Evolutionary conservation across 2,329 filamentous ascomycete species (phyloP).

Genomic region (Pleoardoris graminearum): DNA sequence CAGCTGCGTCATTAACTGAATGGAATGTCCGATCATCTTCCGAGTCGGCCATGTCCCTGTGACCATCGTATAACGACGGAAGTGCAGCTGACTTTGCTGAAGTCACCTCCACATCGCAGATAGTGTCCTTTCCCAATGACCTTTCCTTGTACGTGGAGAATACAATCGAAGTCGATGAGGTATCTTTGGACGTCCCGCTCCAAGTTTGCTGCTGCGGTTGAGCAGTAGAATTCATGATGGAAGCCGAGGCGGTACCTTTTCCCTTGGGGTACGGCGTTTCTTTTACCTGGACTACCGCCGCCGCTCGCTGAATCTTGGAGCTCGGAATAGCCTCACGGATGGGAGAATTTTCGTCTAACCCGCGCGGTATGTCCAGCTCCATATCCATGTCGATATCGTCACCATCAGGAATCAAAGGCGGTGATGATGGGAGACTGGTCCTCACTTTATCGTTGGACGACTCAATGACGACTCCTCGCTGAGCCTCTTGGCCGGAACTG

Average conservation of each 20-base stretch:
- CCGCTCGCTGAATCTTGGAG: neutral
- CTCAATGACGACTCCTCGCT: slow-evolving; percentile 2
- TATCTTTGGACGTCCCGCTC: slow-evolving; percentile 20
- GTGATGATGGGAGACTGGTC: slow-evolving; percentile 22
- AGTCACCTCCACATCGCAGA: neutral
- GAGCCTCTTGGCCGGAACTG: neutral
- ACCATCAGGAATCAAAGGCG: slow-evolving; percentile 7
- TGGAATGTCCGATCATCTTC: neutral
- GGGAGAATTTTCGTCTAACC: slow-evolving; percentile 26
- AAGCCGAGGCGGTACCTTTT: slow-evolving; percentile 11
- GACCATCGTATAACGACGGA: neutral
- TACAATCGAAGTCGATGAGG: slow-evolving; percentile 31
- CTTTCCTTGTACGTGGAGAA: slow-evolving; percentile 29
- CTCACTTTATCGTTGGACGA: slow-evolving; percentile 18
- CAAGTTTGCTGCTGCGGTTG: slow-evolving; percentile 16
- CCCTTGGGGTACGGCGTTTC: slow-evolving; percentile 34
- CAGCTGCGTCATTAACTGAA: neutral
- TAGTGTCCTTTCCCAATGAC: neutral
- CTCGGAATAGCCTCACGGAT: neutral
- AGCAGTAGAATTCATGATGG: neutral
- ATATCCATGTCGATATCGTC: slow-evolving; percentile 32
- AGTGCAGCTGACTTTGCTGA: neutral
- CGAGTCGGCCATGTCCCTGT: neutral
- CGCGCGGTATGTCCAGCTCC: slow-evolving; percentile 39
- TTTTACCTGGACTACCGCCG: slow-evolving; percentile 30